Evolutionary conservation across 2,329 filamentous ascomycete species (phyloP).

Genomic region (Venturia nashicola): DNA sequence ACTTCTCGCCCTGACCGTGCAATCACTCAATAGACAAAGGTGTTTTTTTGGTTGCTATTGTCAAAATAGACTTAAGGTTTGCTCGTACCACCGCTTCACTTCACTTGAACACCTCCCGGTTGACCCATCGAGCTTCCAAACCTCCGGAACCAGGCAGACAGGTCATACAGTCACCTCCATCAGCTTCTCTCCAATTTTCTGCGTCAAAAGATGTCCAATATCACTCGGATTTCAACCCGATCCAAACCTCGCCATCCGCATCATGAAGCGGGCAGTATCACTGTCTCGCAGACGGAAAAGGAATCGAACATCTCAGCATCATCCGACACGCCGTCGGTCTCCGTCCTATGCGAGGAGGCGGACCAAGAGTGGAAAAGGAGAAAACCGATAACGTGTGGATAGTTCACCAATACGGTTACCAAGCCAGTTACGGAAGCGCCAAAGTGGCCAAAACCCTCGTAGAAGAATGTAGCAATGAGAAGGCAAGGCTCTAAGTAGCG

Average conservation of each 20-base stretch:
- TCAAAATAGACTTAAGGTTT: not conserved
- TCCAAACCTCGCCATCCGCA: conserved; percentile 62
- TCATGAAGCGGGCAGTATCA: conserved; percentile 64
- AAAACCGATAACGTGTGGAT: conserved; percentile 50
- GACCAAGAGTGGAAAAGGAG: conserved; percentile 65
- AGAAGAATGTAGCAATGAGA: not conserved
- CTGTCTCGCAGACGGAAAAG: conserved; percentile 50
- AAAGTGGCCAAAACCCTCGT: conserved; percentile 28
- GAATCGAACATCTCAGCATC: conserved; percentile 61
- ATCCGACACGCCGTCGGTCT: conserved; percentile 77
- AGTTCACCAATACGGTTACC: conserved; percentile 70
- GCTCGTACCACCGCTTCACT: not conserved
- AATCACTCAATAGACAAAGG: not conserved
- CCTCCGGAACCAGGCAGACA: not conserved
- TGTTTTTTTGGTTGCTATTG: not conserved
- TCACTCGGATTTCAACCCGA: conserved; percentile 43
- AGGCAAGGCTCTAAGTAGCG: not conserved
- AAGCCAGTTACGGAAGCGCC: conserved; percentile 32
- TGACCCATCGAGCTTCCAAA: not conserved
- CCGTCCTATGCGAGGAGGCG: conserved; percentile 60
- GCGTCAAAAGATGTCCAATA: not conserved
- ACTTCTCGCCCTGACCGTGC: not conserved
- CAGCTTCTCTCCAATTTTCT: not conserved
- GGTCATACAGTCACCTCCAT: not conserved
- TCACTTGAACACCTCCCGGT: not conserved